phyloP scores from a whole-genome alignment of 768 basidiomycete genomes.

The Pleurotus tuber-regium region DNA sequence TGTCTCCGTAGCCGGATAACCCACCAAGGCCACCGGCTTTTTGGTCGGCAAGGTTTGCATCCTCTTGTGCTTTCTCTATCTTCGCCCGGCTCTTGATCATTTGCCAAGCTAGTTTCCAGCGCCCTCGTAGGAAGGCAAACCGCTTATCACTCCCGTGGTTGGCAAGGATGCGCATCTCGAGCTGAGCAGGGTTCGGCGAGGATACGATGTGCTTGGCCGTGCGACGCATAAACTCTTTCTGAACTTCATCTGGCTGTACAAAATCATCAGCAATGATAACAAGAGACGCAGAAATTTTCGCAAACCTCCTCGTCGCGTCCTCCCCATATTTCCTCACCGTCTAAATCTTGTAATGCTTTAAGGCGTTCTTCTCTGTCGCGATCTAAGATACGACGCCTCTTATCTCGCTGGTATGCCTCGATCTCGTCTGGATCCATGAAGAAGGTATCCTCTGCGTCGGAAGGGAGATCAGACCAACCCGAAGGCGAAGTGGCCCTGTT shows the following conservation, averaged over 20 bases:
- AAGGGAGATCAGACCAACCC: constrained; percentile 85
- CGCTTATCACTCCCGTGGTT: constrained; percentile 77
- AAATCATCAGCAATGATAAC: neutral
- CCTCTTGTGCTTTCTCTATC: constrained; percentile 24
- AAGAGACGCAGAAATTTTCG: neutral
- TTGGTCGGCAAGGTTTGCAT: constrained; percentile 14
- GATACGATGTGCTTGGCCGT: constrained; percentile 68
- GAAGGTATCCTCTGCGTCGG: constrained; percentile 84
- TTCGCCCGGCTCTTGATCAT: constrained; percentile 47
- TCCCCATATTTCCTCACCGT: constrained; percentile 54
- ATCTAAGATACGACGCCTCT: constrained; percentile 63
- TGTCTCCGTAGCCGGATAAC: constrained; percentile 59
- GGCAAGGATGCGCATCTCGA: constrained; percentile 87
- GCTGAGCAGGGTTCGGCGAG: constrained; percentile 75
- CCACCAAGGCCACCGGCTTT: constrained; percentile 39
- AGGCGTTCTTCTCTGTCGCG: constrained; percentile 63
- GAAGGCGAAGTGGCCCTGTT: constrained; percentile 23
- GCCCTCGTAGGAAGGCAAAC: constrained; percentile 79
- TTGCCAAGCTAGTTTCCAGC: constrained; percentile 69
- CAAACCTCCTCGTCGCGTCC: constrained; percentile 70
- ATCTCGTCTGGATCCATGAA: constrained; percentile 68
- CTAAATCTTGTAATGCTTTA: constrained; percentile 46
- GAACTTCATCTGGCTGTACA: constrained; percentile 54
- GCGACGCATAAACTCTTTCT: constrained; percentile 66
- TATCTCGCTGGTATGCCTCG: constrained; percentile 64